Evolutionary conservation across 306 rosid genomes (phyloP), one percentile per base, ranked within the genome.

Genomic region (Nissolia schottii): DNA sequence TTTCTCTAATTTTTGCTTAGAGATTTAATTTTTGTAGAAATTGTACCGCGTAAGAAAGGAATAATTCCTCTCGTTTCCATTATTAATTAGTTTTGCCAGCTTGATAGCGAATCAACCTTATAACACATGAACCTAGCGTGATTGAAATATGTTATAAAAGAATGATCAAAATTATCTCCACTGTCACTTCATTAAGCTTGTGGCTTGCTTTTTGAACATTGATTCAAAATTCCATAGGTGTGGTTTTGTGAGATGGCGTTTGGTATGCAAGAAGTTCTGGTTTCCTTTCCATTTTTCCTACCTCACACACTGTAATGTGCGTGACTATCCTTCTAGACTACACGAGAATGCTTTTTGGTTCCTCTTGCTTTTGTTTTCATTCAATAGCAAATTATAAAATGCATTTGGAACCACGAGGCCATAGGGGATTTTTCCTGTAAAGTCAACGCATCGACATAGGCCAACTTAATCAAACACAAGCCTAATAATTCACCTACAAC

Each of bases 241-340:
- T n/a, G n/a, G 22, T 1, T 48, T 37, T 23, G 24, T 20, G 31
- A 32, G 61, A 49, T 49, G 65, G 38, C 18, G 66, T 75, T 64
- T 53, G 66, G 19, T 15, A 12, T 56, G 61, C 32, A 12, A 58
- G 43, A 27, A 67, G 34, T 32, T 13, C 6, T 7, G 69, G 80
- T 7, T 67, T 58, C 54, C 34, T 15, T 24, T 32, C 53, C n/a
- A n/a, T 31, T 32, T 57, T 46, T 67, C 75, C 55, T 67, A 23
- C 34, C 40, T 61, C 73, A 76, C 80, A 29, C 31, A 40, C 48
- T 74, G 64, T 49, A 18, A 50, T 51, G 32, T 63, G 28, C 64
- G 72, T 74, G 65, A 53, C 72, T 24, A n/a, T n/a, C n/a, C 41
- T 19, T 38, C 35, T 41, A 16, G 46, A 27, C 25, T 6, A 18